Base-by-base conservation (phyloP, 805 yeast species). In the Wickerhamiella occidentalis region DNA sequence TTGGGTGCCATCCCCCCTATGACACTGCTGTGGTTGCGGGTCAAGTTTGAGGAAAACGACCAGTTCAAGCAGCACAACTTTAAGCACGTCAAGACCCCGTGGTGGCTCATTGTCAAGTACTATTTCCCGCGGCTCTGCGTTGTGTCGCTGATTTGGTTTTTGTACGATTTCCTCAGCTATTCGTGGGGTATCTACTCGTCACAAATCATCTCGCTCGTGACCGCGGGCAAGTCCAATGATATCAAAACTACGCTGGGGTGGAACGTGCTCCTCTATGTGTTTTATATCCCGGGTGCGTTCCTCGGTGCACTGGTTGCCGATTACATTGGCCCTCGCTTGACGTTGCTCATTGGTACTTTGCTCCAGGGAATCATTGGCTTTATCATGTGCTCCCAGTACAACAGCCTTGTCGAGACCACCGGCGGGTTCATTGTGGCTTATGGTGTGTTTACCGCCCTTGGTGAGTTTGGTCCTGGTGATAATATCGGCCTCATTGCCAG, bases 401-500 rank as follows among this genome's bases (percentile, higher is more conserved):
- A 70, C 26, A 60, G 63, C 23, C 71, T 90, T 57, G 69, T 71
- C 53, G 59, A 75, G 36, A 75, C 80, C 58, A 71, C 85, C 61
- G 96, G 77, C 36, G 90, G 78, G 0, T 85, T 88, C 58, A 83
- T 80, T 45, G 92, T 86, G 40, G 82, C 83, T 25, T 90, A 82
- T 62, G 96, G 96, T 69, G 79, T 90, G 55, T 90, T 86, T 65
- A 70, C 78, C 64, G 73, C 95, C 6, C 72, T 85, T 45, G 96
- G 96, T 60, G 96, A 90, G 66, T 83, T 88, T 65, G 94, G 95
- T 26, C 88, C 94, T 12, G 97, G 96, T 68, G 85, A 87, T 67
- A 85, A 84, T 67, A 82, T 84, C 64, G 96, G 96, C 57, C 68
- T 84, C 50, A 71, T 88, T 54, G 94, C 95, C 18, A 76, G 95